These are phyloP conservation scores for Stephania yunnanensis DNA, from an alignment of 164 flowering plant genomes.

Conservation along the genomic window DNA sequence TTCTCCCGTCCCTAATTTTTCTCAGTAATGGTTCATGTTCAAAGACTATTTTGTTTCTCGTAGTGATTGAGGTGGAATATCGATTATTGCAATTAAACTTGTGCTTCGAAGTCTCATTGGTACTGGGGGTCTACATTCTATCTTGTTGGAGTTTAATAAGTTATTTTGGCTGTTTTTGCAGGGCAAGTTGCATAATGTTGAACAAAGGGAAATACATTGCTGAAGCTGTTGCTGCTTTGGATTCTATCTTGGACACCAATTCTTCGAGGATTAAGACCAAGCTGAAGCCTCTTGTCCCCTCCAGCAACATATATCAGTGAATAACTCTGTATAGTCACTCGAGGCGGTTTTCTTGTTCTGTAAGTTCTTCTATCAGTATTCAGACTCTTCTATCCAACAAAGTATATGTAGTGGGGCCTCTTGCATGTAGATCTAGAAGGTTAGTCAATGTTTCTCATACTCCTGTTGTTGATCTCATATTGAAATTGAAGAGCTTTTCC, in stretches of 20 bases:
- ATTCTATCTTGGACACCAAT: constrained; percentile 31
- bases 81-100: constrained; percentile 1
- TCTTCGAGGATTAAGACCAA: constrained; percentile 30
- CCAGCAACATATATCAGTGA: constrained; percentile 19
- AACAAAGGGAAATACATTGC: constrained; percentile 58
- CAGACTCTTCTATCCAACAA: too few relatives aligned
- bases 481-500: background rate
- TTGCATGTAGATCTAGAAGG: background rate
- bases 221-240: constrained; percentile 52
- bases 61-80: constrained; percentile 23
- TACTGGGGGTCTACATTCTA: background rate
- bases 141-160: background rate
- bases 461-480: background rate
- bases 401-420: background rate
- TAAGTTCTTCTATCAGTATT: background rate
- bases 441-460: background rate
- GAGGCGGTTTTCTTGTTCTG: background rate
- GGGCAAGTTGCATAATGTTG: constrained; percentile 69
- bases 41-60: constrained; percentile 32
- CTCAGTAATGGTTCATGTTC: constrained; percentile 44
- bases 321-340: background rate
- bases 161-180: constrained; percentile 20
- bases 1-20: constrained; percentile 31
- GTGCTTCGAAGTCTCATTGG: too few relatives aligned
- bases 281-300: constrained; percentile 39